These are phyloP conservation scores for Angomonas deanei DNA, from an alignment of 208 protist species.

Conservation along the genomic window DNA sequence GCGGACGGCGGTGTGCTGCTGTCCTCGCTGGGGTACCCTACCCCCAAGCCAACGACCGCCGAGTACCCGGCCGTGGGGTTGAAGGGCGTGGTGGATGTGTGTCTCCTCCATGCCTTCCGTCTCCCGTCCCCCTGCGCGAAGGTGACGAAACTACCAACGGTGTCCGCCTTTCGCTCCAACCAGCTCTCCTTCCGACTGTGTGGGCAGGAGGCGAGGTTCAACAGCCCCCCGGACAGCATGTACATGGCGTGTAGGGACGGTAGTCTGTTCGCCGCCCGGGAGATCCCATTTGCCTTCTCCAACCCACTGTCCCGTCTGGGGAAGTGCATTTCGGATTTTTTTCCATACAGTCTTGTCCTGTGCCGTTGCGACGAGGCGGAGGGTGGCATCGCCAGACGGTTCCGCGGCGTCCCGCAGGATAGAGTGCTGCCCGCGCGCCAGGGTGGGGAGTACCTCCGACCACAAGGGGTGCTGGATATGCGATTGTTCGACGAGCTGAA, in stretches of 20 bases:
- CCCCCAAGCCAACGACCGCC: slow-evolving; percentile 7
- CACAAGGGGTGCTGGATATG: background rate
- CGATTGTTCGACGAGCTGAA: background rate
- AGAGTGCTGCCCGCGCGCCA: background rate
- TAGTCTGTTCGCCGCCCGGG: slow-evolving; percentile 39
- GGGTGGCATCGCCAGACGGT: background rate
- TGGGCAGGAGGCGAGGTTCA: slow-evolving; percentile 14
- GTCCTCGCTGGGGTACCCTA: slow-evolving; percentile 12
- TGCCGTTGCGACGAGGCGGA: background rate
- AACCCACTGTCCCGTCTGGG: slow-evolving; percentile 50
- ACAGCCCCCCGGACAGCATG: slow-evolving; percentile 13
- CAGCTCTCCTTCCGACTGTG: slow-evolving; percentile 5
- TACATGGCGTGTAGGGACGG: slow-evolving; percentile 61
- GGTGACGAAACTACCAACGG: slow-evolving; percentile 7
- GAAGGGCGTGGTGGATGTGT: slow-evolving; percentile 27
- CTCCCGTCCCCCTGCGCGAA: slow-evolving; percentile 21
- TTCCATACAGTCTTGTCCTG: background rate
- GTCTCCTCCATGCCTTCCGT: slow-evolving; percentile 27
- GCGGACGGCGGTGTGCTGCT: slow-evolving; percentile 32
- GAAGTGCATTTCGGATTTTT: slow-evolving; percentile 14
- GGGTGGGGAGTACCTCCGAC: background rate
- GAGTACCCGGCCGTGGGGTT: slow-evolving; percentile 20
- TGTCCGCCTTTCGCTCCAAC: background rate
- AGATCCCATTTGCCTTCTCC: slow-evolving; percentile 49
- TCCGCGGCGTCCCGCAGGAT: background rate